These are phyloP conservation scores for Trichoderma afroharzianum DNA, from an alignment of 2,329 filamentous ascomycete species.

Conservation along the genomic window DNA sequence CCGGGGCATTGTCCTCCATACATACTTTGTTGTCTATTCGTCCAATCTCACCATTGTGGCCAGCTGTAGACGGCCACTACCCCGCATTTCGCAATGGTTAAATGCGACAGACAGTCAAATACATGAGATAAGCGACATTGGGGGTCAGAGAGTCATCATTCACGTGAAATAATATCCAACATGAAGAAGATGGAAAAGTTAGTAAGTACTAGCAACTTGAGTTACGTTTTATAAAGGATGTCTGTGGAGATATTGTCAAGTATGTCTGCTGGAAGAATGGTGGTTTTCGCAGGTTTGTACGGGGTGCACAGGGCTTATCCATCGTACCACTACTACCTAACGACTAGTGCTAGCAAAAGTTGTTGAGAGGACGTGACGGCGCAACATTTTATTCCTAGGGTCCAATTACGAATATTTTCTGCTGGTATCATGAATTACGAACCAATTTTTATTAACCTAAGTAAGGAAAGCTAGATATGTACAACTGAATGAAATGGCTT, in stretches of 20 bases:
- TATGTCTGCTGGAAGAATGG: not conserved
- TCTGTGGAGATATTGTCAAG: not conserved
- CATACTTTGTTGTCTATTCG: not conserved
- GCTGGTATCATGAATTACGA: not conserved
- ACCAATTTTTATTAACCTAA: not conserved
- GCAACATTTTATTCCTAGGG: not conserved
- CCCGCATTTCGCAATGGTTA: not conserved
- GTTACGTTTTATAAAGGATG: not conserved
- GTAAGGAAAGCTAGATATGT: not conserved
- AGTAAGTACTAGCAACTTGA: not conserved
- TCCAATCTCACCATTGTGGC: not conserved
- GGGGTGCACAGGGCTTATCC: not conserved
- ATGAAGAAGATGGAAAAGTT: not conserved
- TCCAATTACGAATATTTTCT: not conserved
- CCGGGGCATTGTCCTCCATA: not conserved
- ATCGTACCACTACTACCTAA: too few relatives aligned
- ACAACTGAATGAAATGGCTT: not conserved
- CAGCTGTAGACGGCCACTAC: not conserved
- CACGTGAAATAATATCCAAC: not conserved
- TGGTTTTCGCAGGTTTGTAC: not conserved
- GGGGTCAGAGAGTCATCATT: not conserved
- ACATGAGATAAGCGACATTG: not conserved
- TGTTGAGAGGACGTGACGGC: not conserved
- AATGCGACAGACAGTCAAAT: not conserved
- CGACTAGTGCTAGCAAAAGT: too few relatives aligned